These are phyloP conservation scores for Crinitomyces ghanaensis DNA, from an alignment of 805 yeast genomes.

Conservation along the genomic window DNA sequence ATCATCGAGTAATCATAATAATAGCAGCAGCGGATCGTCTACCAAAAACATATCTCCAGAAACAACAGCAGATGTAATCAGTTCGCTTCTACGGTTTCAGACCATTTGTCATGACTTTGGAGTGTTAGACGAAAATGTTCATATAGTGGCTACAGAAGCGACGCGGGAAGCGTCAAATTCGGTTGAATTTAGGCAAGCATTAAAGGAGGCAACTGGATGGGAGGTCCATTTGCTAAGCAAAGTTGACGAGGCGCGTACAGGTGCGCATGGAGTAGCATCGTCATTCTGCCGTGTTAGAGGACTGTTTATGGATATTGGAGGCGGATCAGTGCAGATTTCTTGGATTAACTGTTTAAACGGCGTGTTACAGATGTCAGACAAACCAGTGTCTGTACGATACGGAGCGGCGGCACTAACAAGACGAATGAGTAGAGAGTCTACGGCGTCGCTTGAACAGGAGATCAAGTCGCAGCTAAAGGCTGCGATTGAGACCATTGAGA, in stretches of 20 bases:
- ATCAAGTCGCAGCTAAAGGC: slow-evolving; percentile 39
- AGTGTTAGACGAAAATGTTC: slow-evolving; percentile 43
- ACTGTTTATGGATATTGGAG: slow-evolving; percentile 62
- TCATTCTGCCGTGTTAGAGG: slow-evolving; percentile 59
- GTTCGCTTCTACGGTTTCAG: slow-evolving; percentile 56
- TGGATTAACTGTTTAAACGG: slow-evolving; percentile 56
- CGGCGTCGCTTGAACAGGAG: slow-evolving; percentile 39
- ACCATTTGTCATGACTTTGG: slow-evolving; percentile 66
- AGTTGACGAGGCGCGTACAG: slow-evolving; percentile 55
- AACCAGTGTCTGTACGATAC: slow-evolving; percentile 56
- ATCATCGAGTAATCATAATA: not conserved
- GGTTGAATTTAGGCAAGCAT: slow-evolving; percentile 43
- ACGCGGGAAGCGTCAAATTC: slow-evolving; percentile 59
- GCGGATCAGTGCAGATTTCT: slow-evolving; percentile 56
- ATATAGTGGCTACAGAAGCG: slow-evolving; percentile 66
- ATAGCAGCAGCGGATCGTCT: not conserved
- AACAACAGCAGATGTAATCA: slow-evolving; percentile 46
- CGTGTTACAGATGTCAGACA: slow-evolving; percentile 39
- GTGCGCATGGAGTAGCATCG: slow-evolving; percentile 65
- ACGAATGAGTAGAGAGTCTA: slow-evolving; percentile 41
- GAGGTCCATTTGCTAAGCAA: slow-evolving; percentile 46
- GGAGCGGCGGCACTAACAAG: slow-evolving; percentile 62
- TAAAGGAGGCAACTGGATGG: slow-evolving; percentile 55
- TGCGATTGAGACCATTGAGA: slow-evolving; percentile 39
- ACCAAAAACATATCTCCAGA: slow-evolving; percentile 24